Conservation (phyloP, 345 rosid genomes). For the Melaleuca alternifolia region DNA sequence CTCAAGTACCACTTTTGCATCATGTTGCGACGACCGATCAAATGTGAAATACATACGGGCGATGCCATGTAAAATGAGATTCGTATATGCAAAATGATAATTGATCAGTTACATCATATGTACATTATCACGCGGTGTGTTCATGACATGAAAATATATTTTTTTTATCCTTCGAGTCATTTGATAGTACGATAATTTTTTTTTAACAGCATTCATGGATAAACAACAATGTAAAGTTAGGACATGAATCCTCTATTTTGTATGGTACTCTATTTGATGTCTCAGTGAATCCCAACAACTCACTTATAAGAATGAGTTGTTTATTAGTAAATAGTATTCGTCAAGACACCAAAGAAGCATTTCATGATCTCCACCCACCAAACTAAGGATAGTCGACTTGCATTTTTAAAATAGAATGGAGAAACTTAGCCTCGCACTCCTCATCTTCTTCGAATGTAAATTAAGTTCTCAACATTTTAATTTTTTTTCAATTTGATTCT, state of each 20-base stretch:
- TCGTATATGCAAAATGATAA: not conserved
- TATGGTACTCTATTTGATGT: not conserved
- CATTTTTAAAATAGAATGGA: not conserved
- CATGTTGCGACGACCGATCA: rapidly evolving
- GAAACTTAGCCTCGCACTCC: too few species aligned
- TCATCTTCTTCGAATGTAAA: too few species aligned
- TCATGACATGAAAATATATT: not conserved
- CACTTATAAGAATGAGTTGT: not conserved
- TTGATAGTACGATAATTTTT: not conserved
- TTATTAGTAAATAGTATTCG: not conserved
- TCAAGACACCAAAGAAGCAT: not conserved
- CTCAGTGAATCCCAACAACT: not conserved
- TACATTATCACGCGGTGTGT: not conserved
- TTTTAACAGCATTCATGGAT: not conserved
- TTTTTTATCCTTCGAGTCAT: not conserved
- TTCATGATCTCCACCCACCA: not conserved
- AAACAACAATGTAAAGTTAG: not conserved
- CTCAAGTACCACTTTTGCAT: not conserved
- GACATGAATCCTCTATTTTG: not conserved
- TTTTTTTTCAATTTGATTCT: too few species aligned
- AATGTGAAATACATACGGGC: not conserved
- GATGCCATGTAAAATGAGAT: not conserved
- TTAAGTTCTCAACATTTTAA: too few species aligned
- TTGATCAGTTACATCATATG: not conserved
- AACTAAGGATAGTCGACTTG: not conserved